Evolutionary conservation across 768 basidiomycete species (phyloP), one percentile per base, ranked within the genome.

Genomic region (Hygrocybe punicea): DNA sequence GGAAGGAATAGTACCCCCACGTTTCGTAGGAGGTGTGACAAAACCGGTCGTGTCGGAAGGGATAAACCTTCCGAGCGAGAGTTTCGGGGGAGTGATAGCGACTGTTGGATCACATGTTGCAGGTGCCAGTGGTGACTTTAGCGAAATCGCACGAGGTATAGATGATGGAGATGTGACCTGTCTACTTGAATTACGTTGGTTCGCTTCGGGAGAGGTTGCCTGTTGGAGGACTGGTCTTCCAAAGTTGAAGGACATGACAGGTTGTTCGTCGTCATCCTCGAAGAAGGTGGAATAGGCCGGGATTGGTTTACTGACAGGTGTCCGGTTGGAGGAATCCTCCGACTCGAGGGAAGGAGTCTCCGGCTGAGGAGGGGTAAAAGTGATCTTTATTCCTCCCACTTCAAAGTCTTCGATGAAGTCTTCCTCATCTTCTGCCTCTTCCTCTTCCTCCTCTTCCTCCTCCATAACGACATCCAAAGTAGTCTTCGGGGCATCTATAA

Each of bases 351-450:
- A 13, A 17, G 29, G 6, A 35, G 35, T 24, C 9, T 52, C 51
- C 8, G 51, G 36, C 17, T 36, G 51, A n/a, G 89, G 85, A 17
- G 84, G 81, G 3, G 81, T 83, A 59, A 91, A 89, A 3, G 79
- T 86, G 62, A 91, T 89, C 59, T 79, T 83, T 65, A 91, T 87
- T 5, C 89, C 89, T 33, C 84, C 82, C 42, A 82, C 81, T 55
- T 86, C 82, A 29, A 84, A 78, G 42, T 82, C 79, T 19, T 77
- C 77, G 13, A 79, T 79, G 14, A 53, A 21, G 51, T 62, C 58
- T 1, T 65, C 68, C 37, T 67, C 68, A 17, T 70, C 67, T 11
- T 71, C 73, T 40, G 69, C 73, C 48, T 78, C 66, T 37, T 77
- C 76, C 8, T 73, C 72, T 48, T 69, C 73, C 50, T 78, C 74